A percentile compares a stretch with the other conserved stretches of the same genome.
Evolutionary conservation across 192 early-diverging fungal genomes (phyloP).

Genomic region (Phycomyces nitens): DNA sequence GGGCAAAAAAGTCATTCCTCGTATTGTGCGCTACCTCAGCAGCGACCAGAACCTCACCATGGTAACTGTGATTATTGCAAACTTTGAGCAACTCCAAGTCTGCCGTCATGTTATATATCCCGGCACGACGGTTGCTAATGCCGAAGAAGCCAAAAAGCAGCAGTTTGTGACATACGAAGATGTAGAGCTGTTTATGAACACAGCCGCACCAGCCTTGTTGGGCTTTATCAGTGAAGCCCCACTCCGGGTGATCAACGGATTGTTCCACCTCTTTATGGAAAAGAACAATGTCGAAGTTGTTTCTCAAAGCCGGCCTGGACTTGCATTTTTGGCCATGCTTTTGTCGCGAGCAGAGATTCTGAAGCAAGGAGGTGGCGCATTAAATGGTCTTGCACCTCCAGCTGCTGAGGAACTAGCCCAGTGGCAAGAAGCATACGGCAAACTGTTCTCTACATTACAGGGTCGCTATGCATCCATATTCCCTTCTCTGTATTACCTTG

Average conservation of each 20-base stretch:
- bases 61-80: slow-evolving; percentile 71
- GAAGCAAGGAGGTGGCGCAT: slow-evolving; percentile 61
- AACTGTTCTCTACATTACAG: slow-evolving; percentile 76
- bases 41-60: slow-evolving; percentile 77
- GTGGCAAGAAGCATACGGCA: slow-evolving; percentile 82
- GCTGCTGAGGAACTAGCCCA: slow-evolving; percentile 50
- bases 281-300: slow-evolving; percentile 88
- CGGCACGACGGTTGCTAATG: slow-evolving; percentile 27
- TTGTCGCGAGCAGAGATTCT: slow-evolving; percentile 87
- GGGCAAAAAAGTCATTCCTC: slow-evolving; percentile 85
- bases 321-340: slow-evolving; percentile 87
- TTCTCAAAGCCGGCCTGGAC: slow-evolving; percentile 76
- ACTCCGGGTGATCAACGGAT: slow-evolving; percentile 74
- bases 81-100: slow-evolving; percentile 71
- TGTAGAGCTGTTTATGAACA: slow-evolving; percentile 84
- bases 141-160: slow-evolving; percentile 24
- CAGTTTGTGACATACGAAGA: slow-evolving; percentile 51
- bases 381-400: slow-evolving; percentile 49
- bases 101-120: slow-evolving; percentile 53
- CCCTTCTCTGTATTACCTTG: slow-evolving; percentile 40
- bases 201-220: slow-evolving; percentile 82
- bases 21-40: slow-evolving; percentile 72
- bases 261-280: slow-evolving; percentile 81
- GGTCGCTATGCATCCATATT: slow-evolving; percentile 77
- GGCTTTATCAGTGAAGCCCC: slow-evolving; percentile 80